Evolutionary conservation across 768 basidiomycete species (phyloP), one percentile per base, ranked within the genome.

Genomic region (Nidularia sp.): DNA sequence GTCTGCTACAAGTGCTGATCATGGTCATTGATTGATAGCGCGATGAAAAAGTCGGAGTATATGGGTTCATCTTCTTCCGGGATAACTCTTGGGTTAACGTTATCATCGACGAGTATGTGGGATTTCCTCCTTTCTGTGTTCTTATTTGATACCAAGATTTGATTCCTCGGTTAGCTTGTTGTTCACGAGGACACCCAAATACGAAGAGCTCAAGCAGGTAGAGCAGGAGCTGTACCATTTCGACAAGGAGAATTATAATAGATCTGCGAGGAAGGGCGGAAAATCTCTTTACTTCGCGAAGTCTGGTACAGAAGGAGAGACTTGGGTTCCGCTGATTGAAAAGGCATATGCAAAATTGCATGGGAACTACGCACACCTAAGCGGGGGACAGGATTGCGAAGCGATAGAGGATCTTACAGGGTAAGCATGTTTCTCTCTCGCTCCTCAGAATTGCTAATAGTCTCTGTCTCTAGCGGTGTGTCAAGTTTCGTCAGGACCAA

Each of bases 251-350:
- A 45, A 62, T 13, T 78, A 70, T 57, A 69, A 75, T 51, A 50
- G 50, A 7, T 61, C 64, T 5, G 76, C 74, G 2, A 58, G 75
- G 4, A 71, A 68, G 47, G 72, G 74, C 34, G 68, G 68, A 13
- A 76, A 75, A 56, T 62, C 62, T 5, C 56, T 78, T 41, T 76
- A 73, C 52, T 78, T 78, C 60, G 73, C 76, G 31, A 65, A 61
- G 47, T 74, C 70, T 13, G 70, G 67, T 3, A 62, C n/a, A n/a
- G n/a, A 67, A 2, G 70, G 71, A 45, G 75, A 77, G 53, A 76
- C 75, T n/a, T 77, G 75, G 75, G 73, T 76, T 0, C 70, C 76
- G 2, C 58, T 78, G 7, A 63, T 77, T 18, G 76, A 78, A 55
- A 78, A 78, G 59, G 76, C 76, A 3, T 78, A 67, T 49, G 76